phyloP scores from a whole-genome alignment of 2,329 filamentous ascomycete species.

The Penicillium concentricum region DNA sequence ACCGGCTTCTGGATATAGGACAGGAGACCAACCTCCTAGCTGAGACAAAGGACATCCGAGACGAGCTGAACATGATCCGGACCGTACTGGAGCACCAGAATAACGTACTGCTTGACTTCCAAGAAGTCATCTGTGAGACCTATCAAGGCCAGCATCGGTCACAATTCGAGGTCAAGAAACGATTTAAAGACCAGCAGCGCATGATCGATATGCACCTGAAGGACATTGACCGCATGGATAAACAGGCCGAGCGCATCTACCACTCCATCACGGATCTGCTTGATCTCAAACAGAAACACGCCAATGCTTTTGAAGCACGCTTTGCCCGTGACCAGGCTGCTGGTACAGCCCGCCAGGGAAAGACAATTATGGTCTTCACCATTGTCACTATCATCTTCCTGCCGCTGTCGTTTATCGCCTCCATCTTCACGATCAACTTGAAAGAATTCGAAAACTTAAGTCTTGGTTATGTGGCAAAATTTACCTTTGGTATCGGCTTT shows the following conservation, averaged over 20 bases:
- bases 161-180: conserved; percentile 53
- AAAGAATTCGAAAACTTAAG: conserved; percentile 48
- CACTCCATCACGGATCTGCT: conserved; percentile 61
- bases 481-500: conserved; percentile 57
- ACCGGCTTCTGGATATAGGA: conserved; percentile 53
- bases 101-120: conserved; percentile 36
- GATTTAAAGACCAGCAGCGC: conserved; percentile 58
- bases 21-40: conserved; percentile 60
- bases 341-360: conserved; percentile 57
- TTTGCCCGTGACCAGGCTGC: conserved; percentile 59
- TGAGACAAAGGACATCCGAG: conserved; percentile 66
- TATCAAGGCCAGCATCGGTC: conserved; percentile 34
- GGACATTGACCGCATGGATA: conserved; percentile 64
- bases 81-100: conserved; percentile 41
- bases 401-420: conserved; percentile 56
- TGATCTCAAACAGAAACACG: conserved; percentile 68
- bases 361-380: conserved; percentile 60
- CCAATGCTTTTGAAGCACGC: conserved; percentile 65
- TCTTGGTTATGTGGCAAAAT: conserved; percentile 54
- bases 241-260: conserved; percentile 61
- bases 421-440: conserved; percentile 57
- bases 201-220: conserved; percentile 58
- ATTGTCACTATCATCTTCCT: conserved; percentile 60
- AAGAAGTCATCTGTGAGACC: conserved; percentile 38
- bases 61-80: conserved; percentile 64